Evolutionary conservation across 192 early-diverging fungal species (phyloP), one percentile per base, ranked within the genome.

Genomic region (Gonapodya prolifera): DNA sequence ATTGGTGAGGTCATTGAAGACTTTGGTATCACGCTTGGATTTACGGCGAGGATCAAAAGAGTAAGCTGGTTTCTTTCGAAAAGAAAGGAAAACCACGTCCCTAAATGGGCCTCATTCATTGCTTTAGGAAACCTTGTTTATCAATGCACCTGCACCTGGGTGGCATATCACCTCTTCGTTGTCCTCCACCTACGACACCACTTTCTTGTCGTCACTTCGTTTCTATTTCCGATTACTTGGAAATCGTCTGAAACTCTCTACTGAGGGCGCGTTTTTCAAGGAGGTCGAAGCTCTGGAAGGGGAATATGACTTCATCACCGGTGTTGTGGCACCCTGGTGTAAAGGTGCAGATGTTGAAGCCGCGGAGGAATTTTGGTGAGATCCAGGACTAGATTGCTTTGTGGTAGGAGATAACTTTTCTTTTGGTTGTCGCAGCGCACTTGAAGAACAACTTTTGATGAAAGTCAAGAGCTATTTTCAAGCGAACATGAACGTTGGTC

Each of bases 1-100:
- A 83, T 94, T 1, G 93, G 94, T 77, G 91, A 94, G 77, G 86
- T 92, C 81, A 83, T 94, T 79, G 94, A 94, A 34, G 91, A 94
- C 77, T 92, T 91, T 76, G 88, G 91, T 45, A 88, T 90, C 31
- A 86, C 91, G 31, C 83, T 96, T 28, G 77, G 84, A 0, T 81
- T 93, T 18, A 92, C 93, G 0, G 91, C 91, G 80, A 79, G 86
- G 78, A 89, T 94, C 74, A 94, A 93, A 77, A 85, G 83, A 75
- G 84, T 61, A 23, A 61, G 8, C 45, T 61, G 45, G 45, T 16
- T 61, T 61, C 8, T 61, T 8, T 61, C 8, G 8, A 16, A 61
- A 8, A 61, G n/a, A n/a, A n/a, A 8, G 45, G 23, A 23, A 61
- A 23, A 61, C 23, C 23, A 61, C 23, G 45, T 61, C 23, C 23